Evolutionary conservation across 345 rosid genomes (phyloP), one percentile per base, ranked within the genome.

Genomic region (Stellera chamaejasme): DNA sequence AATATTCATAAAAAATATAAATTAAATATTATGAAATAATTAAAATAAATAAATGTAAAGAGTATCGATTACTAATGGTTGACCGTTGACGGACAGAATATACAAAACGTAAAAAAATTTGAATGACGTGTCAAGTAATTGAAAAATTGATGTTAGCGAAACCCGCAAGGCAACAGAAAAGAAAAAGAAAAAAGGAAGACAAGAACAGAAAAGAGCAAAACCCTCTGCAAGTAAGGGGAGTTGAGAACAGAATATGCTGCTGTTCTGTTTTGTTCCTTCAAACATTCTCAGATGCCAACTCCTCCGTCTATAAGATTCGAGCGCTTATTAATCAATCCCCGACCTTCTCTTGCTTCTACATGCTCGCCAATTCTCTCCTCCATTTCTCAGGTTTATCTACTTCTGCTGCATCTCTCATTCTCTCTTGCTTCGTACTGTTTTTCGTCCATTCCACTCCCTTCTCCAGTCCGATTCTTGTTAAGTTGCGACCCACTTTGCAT

Each of bases 261-360:
- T 27, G 66, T 36, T 13, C 15, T 64, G 67, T 36, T 13, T 13
- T 64, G 67, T 47, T 28, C 46, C 43, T 41, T 56, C 63, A 64
- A 55, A 61, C 73, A 65, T 54, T 65, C 62, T 61, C 23, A 65
- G 68, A 73, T 65, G 61, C 70, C 70, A 52, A 64, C 48, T 56
- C 58, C 48, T 56, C 58, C 53, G 55, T 48, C 45, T 53, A 27
- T 12, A 19, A 56, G 50, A 16, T 54, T 48, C 45, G 39, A 12
- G 28, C 25, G 6, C 13, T 11, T 36, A 8, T 15, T 23, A 10
- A 50, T 50, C 41, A 19, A 19, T 19, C 3, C 16, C 48, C 3
- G 25, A 4, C 26, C 2, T 50, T 45, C 2, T 25, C 8, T 47
- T 23, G 14, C 54, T 15, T 58, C 14, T 64, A 54, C 58, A 53